A percentile compares a stretch with the other conserved stretches of the same genome.
Evolutionary conservation across 352 stramenopile species (phyloP).

Genomic region (Globisporangium camurandrum): DNA sequence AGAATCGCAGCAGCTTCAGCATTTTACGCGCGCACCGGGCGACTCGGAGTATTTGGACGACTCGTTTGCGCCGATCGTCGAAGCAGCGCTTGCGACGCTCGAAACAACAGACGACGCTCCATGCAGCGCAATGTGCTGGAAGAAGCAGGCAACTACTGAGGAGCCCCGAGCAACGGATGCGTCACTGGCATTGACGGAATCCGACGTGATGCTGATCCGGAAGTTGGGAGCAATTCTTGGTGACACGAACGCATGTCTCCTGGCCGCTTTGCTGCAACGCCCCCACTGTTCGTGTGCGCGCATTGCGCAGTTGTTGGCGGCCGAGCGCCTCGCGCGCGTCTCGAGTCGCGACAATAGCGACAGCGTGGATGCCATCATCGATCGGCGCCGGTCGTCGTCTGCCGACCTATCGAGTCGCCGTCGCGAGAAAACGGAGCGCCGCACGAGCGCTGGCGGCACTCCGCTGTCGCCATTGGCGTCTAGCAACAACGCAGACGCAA

Average conservation of each 20-base stretch:
- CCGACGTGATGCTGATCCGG: slow-evolving; percentile 37
- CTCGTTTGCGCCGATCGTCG: slow-evolving; percentile 37
- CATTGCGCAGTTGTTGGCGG: slow-evolving; percentile 22
- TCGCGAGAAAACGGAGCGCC: slow-evolving; percentile 14
- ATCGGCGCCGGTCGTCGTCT: background rate
- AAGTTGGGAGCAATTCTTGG: slow-evolving; percentile 36
- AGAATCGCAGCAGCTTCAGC: slow-evolving; percentile 22
- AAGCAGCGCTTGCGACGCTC: slow-evolving; percentile 14
- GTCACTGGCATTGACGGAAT: slow-evolving; percentile 12
- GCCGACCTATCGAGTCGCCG: slow-evolving; percentile 8
- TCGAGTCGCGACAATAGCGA: slow-evolving; percentile 1
- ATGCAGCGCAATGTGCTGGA: slow-evolving; percentile 38
- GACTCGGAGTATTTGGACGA: slow-evolving; percentile 70
- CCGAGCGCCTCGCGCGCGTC: slow-evolving; percentile 3
- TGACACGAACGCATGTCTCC: slow-evolving; percentile 37
- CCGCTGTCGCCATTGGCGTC: too few species aligned
- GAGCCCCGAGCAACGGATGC: background rate
- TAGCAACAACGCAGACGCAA: slow-evolving; percentile 2
- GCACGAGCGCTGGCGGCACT: too few species aligned
- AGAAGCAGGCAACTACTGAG: slow-evolving; percentile 6
- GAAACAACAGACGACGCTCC: slow-evolving; percentile 8
- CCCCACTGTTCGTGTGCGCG: slow-evolving; percentile 23
- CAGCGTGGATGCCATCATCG: background rate
- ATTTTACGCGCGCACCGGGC: slow-evolving; percentile 33
- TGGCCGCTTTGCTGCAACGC: slow-evolving; percentile 31